Base-by-base conservation (phyloP, 2,329 filamentous ascomycete species). In the Alternaria metachromatica region DNA sequence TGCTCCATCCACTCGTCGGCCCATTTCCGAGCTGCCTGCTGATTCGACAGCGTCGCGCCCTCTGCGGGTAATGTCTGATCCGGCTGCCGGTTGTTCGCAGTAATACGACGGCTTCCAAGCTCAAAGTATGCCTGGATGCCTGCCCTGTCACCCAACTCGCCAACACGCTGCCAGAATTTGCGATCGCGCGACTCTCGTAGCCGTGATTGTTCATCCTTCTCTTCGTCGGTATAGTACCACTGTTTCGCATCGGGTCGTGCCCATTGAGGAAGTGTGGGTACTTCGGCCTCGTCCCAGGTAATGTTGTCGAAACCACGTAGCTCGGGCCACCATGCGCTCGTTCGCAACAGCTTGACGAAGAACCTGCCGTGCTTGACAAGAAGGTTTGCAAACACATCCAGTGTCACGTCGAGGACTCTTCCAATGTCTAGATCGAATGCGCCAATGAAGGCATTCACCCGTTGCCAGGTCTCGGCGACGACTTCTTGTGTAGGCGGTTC, bases 381-480 rank as follows among this genome's bases (percentile, higher is more conserved):
- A 1, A 97, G 91, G 12, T 94, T 93, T 1, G 96, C 96, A 76
- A 97, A 97, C 30, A 98, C 94, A 76, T 99, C 96, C 18, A 99
- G 86, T 0, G 94, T 96, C 21, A 98, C 93, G 78, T 99, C 96
- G 11, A 99, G 86, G 5, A 96, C 95, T 74, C 96, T 89, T 53
- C 96, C 96, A 41, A 97, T 96, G 78, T 99, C 96, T 66, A 99
- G 86, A 80, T 99, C 95, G 76, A 99, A 99, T 8, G 96, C 96
- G 60, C 96, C 96, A 69, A 99, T 97, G 72, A 99, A 87, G 15
- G 92, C 95, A 80, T 97, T 97, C 66, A 99, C 91, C 67, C 90
- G 90, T 77, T 97, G 92, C 73, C 97, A 97, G 0, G 94, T 94
- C 73, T 94, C 90, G 71, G 92, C 89, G 2, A 95, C 93, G 37